phyloP scores from a whole-genome alignment of 352 stramenopile genomes.

The Phytopythium delawarense region DNA sequence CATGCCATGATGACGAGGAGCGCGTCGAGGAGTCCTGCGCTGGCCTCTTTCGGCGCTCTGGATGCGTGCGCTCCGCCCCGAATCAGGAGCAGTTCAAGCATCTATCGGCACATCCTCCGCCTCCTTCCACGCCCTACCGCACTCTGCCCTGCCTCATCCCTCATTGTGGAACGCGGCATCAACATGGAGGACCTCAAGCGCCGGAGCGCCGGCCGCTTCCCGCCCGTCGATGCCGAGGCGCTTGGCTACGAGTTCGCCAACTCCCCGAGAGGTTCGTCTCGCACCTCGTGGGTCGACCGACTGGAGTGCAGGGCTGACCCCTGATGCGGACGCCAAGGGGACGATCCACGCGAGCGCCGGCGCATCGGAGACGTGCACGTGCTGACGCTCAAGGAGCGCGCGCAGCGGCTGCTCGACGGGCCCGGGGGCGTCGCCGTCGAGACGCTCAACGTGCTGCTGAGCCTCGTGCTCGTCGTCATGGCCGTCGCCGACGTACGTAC shows the following conservation, averaged over 20 bases:
- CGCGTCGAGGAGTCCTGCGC: no score
- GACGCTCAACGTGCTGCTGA: conserved; percentile 40
- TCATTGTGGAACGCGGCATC: not conserved
- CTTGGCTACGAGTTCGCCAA: conserved; percentile 8
- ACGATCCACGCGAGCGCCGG: conserved; percentile 3
- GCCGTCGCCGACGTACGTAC: conserved; percentile 30
- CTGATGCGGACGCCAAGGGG: not conserved
- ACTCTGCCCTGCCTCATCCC: no score
- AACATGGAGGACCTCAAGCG: not conserved
- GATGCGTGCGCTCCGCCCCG: not conserved
- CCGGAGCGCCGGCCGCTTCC: not conserved
- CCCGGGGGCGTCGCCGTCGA: conserved; percentile 29
- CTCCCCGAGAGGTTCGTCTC: not conserved
- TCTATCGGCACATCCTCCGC: not conserved
- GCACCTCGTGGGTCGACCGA: not conserved
- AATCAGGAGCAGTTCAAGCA: not conserved
- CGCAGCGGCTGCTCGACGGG: conserved; percentile 40
- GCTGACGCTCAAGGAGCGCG: conserved; percentile 35
- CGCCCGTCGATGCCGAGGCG: not conserved
- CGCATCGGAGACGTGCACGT: conserved; percentile 38
- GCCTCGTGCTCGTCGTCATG: conserved; percentile 38
- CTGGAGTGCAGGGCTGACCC: not conserved
- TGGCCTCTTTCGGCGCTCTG: not conserved
- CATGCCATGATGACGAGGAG: no score
- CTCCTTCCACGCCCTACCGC: not conserved